phyloP scores from a whole-genome alignment of 306 rosid species.

The Casuarina cunninghamiana region DNA sequence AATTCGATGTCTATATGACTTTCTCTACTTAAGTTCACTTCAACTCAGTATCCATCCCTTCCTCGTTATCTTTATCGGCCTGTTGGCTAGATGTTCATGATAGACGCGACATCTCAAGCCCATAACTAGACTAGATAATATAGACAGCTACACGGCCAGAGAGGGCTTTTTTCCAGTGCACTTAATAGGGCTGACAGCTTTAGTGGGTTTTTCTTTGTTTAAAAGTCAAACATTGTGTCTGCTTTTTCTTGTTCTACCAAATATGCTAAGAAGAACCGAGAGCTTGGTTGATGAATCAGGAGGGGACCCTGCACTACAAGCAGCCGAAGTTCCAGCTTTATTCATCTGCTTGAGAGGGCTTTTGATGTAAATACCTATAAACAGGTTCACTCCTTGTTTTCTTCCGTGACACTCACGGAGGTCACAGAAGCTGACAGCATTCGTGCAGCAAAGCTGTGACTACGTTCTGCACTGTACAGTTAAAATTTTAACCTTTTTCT shows the following conservation, averaged over 20 bases:
- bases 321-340: slow-evolving; percentile 23
- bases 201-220: not conserved
- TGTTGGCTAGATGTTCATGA: not conserved
- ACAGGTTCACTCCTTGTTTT: not conserved
- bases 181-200: slow-evolving; percentile 24
- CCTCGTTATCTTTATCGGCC: not conserved
- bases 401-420: not conserved
- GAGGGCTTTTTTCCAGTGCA: slow-evolving; percentile 14
- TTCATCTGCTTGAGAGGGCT: slow-evolving; percentile 10
- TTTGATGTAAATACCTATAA: slow-evolving; percentile 26
- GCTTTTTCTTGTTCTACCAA: not conserved
- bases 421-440: not conserved
- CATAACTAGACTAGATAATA: slow-evolving; percentile 9
- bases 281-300: not conserved
- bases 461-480: too few species aligned
- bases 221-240: not conserved
- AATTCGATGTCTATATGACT: not conserved
- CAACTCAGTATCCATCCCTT: not conserved
- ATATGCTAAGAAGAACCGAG: not conserved
- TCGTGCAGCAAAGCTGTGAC: not conserved
- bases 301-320: slow-evolving; percentile 19
- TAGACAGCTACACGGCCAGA: not conserved
- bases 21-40: not conserved
- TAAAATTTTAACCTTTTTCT: not conserved
- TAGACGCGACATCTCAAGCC: not conserved